Percentiles rank a stretch among this genome's conserved stretches.
These are phyloP conservation scores for Mycena polygramma DNA, from an alignment of 768 basidiomycete genomes.

Conservation along the genomic window DNA sequence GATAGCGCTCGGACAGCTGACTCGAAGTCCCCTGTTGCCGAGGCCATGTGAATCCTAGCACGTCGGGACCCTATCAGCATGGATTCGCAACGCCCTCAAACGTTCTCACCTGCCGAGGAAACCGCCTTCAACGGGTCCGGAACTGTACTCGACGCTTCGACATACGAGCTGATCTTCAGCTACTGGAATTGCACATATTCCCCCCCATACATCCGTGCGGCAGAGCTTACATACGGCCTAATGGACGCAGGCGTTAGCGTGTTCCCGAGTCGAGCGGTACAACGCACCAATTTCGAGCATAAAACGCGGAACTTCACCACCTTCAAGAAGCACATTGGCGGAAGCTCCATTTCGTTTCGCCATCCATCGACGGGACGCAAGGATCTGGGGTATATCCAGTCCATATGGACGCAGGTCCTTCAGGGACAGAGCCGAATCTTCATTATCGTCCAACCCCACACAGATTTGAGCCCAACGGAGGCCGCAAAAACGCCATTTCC, in stretches of 20 bases:
- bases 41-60: conserved; percentile 17
- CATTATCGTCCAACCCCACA: conserved; percentile 26
- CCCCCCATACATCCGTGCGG: conserved; percentile 21
- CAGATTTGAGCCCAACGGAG: conserved; percentile 6
- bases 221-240: conserved; percentile 9
- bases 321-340: conserved; percentile 5
- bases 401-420: conserved; percentile 8
- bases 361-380: conserved; percentile 22
- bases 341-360: conserved; percentile 27
- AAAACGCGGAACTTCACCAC: conserved; percentile 13
- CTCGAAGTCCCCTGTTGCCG: conserved; percentile 11
- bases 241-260: conserved; percentile 10
- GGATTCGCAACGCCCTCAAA: not conserved
- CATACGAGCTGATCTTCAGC: conserved; percentile 17
- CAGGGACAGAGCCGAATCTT: conserved; percentile 23
- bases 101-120: conserved; percentile 3
- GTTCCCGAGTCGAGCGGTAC: conserved; percentile 11
- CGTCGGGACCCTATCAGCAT: not conserved
- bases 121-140: conserved; percentile 18
- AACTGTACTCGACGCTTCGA: conserved; percentile 3
- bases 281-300: conserved; percentile 15
- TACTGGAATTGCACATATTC: conserved; percentile 28
- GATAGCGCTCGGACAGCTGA: not conserved
- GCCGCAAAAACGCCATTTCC: conserved; percentile 1
- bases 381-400: conserved; percentile 8